Evolutionary conservation across 768 basidiomycete genomes (phyloP).

Genomic region (Tephrocybe sp.): DNA sequence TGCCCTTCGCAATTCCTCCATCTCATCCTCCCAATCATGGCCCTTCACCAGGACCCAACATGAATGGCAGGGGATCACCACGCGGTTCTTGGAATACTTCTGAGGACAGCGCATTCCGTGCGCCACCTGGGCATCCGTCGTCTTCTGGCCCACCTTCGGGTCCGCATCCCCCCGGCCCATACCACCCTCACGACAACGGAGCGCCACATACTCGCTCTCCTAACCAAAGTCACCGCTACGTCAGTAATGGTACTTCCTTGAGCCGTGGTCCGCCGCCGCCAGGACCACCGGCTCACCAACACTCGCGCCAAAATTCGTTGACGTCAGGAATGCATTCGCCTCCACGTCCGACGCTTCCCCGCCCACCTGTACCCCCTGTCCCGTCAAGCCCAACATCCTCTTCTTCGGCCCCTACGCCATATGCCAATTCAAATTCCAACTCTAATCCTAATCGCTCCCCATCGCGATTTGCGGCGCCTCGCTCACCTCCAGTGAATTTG

Average conservation of each 20-base stretch:
- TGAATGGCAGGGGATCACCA: conserved; percentile 30
- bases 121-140: conserved; percentile 21
- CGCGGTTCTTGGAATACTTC: conserved; percentile 30
- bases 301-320: conserved; percentile 25
- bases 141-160: conserved; percentile 21
- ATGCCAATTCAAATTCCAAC: conserved; percentile 14
- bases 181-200: conserved; percentile 18
- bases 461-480: conserved; percentile 22
- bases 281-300: conserved; percentile 16
- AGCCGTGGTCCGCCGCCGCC: conserved; percentile 21
- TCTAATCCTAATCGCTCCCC: conserved; percentile 22
- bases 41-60: conserved; percentile 14
- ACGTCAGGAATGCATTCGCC: conserved; percentile 28
- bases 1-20: conserved; percentile 49
- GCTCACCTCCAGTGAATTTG: conserved; percentile 27
- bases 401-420: conserved; percentile 8
- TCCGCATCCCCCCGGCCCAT: conserved; percentile 24
- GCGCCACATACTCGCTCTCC: conserved; percentile 33
- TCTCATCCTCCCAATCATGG: conserved; percentile 17
- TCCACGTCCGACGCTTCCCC: conserved; percentile 24
- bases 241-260: conserved; percentile 19
- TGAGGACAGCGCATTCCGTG: conserved; percentile 28
- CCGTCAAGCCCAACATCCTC: conserved; percentile 20
- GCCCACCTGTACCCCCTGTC: conserved; percentile 23
- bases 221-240: conserved; percentile 39